These are phyloP conservation scores for Nannochloris sp. DNA, from an alignment of 139 green algal species.

Conservation along the genomic window DNA sequence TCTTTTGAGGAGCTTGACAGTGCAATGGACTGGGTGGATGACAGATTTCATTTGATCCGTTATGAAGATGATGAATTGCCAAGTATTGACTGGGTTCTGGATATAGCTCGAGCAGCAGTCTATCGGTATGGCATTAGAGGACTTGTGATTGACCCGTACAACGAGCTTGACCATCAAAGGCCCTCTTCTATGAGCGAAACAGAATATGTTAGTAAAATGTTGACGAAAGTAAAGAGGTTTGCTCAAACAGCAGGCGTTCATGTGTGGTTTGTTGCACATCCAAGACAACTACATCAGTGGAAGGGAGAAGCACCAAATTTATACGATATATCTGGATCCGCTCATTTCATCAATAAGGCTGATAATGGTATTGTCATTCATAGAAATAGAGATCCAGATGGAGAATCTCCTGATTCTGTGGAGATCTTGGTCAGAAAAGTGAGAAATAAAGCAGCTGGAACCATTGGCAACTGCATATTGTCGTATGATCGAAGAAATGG, in stretches of 20 bases:
- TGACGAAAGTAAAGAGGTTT: slow-evolving; percentile 75
- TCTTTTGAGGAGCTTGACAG: slow-evolving; percentile 42
- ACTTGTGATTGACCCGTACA: slow-evolving; percentile 98
- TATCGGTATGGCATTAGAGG: slow-evolving; percentile 82
- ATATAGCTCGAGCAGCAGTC: slow-evolving; percentile 41
- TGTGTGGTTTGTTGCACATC: slow-evolving; percentile 97
- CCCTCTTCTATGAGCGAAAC: slow-evolving; percentile 64
- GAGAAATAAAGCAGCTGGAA: slow-evolving; percentile 84
- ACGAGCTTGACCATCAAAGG: slow-evolving; percentile 86
- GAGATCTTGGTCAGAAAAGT: slow-evolving; percentile 62
- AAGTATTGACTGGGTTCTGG: slow-evolving; percentile 86
- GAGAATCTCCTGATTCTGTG: slow-evolving; percentile 24
- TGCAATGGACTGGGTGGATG: slow-evolving; percentile 68
- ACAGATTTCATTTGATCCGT: slow-evolving; percentile 74
- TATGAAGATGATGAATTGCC: slow-evolving; percentile 75
- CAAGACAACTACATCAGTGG: slow-evolving; percentile 75
- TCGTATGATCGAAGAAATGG: slow-evolving; percentile 45
- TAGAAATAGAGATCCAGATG: slow-evolving; percentile 52
- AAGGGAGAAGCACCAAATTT: slow-evolving; percentile 68
- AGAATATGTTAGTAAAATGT: slow-evolving; percentile 90
- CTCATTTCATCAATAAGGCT: slow-evolving; percentile 96
- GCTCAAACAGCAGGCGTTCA: slow-evolving; percentile 62
- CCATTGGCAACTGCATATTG: slow-evolving; percentile 56
- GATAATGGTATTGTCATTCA: slow-evolving; percentile 96
- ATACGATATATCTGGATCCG: slow-evolving; percentile 86